These are phyloP conservation scores for Fusarium marasasianum DNA, from an alignment of 2,329 filamentous ascomycete genomes.

Conservation along the genomic window DNA sequence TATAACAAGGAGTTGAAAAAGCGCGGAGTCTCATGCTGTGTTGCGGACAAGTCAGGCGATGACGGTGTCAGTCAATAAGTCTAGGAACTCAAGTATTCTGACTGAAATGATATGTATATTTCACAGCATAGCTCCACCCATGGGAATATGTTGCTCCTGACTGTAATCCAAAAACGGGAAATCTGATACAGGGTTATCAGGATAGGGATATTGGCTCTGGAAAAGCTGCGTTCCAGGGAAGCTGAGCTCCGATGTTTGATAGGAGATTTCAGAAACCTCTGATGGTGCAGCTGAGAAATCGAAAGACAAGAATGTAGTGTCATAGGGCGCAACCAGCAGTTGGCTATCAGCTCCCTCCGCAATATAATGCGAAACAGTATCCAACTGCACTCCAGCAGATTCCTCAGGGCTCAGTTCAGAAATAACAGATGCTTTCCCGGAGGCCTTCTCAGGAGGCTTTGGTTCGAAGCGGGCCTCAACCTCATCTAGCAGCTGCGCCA, in stretches of 20 bases:
- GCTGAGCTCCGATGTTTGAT: not conserved
- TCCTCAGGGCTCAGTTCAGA: not conserved
- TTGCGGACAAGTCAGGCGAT: not conserved
- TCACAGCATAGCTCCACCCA: not conserved
- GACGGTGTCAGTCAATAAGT: too few relatives aligned
- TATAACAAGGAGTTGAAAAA: not conserved
- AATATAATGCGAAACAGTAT: accelerated
- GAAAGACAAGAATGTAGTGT: accelerated
- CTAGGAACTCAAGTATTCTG: not conserved
- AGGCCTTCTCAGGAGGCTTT: accelerated
- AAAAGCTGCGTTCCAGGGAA: not conserved
- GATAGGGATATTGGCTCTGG: accelerated
- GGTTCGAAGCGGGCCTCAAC: not conserved
- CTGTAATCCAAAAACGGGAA: accelerated
- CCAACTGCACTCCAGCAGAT: not conserved
- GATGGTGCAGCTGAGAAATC: not conserved
- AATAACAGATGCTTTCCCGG: accelerated
- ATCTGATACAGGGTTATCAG: accelerated
- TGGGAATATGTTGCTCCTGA: accelerated
- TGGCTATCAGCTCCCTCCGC: accelerated
- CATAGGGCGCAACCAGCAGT: accelerated
- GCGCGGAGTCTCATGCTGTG: not conserved
- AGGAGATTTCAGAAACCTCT: not conserved
- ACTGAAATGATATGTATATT: not conserved
- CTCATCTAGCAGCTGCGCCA: not conserved